Base-by-base conservation (phyloP, 345 rosid species). In the Syzygium jambos region DNA sequence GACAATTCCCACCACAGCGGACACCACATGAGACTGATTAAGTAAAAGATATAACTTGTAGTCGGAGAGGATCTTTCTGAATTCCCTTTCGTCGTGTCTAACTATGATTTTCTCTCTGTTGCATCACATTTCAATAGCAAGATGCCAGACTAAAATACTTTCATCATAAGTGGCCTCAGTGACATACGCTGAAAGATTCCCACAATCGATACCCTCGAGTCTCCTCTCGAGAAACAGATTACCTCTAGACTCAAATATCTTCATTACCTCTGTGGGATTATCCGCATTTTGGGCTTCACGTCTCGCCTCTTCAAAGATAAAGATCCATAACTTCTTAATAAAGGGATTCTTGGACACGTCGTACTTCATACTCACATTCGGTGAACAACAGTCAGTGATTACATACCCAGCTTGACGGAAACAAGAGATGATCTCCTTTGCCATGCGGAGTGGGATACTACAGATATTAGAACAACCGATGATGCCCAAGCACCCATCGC, bases 1-100 rank as follows among this genome's bases (percentile, higher is more conserved):
- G 1, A 5, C 16, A 52, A 15, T 0, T 5, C 17, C 19, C 7
- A 5, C 2, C 2, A 52, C 19, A 52, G 5, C 6, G 19, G 54
- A 52, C 6, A 52, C 6, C 54, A 52, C 16, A 52, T 52, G 6
- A 13, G 16, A 5, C 19, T 52, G 5, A 52, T 52, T 52, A 52
- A 52, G 54, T 4, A 52, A 52, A 52, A 52, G 6, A 52, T 52
- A 52, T 5, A 52, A 52, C 54, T 15, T 52, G 17, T 52, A 52
- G 54, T 52, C 54, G 21, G 7, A 52, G 54, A 52, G 21, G 54
- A 52, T 52, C 54, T 15, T 52, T 6, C 54, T 52, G 21, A 52
- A 52, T 52, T 52, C 7, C 54, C 17, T 52, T 52, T 52, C 21
- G 1, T 52, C 54, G 16, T 52, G 15, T 5, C 19, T 15, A 5